Base-by-base conservation (phyloP, 306 rosid genomes). In the Erythrophleum fordii region DNA sequence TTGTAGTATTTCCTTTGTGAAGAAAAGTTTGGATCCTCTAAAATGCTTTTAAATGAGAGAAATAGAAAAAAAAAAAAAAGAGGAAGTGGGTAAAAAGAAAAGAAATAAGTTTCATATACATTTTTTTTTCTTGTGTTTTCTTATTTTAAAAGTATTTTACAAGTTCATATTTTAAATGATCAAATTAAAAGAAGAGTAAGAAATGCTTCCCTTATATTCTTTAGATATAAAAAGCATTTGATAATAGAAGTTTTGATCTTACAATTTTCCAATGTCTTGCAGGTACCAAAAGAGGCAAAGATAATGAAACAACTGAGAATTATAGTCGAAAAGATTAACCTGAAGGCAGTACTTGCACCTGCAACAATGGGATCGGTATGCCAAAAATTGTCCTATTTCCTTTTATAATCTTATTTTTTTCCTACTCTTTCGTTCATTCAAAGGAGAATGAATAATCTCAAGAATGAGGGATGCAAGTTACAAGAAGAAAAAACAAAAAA, bases 341-440 rank as follows among this genome's bases (percentile, higher is more conserved):
- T 82, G 52, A 82, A 78, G 37, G 55, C 48, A 61, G 14, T 88
- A 65, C 77, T 83, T 66, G 73, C 85, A 53, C 88, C 89, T 4
- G 4, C 88, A 20, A 78, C 85, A 0, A 60, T 53, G 34, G 85
- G 77, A 72, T 70, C 80, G 60, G 91, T 88, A 86, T 13, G 83
- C 69, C 25, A 65, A 53, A 5, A 18, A 11, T 1, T 29, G 29
- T 37, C 20, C 18, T 28, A 9, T 29, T 60, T 13, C 44, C 60
- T 18, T 18, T 49, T 20, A 20, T 37, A 42, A 22, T 67, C 44
- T 61, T 22, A 3, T 14, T 64, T 26, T 14, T 52, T 42, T 26
- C 22, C 41, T 39, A 5, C 35, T 0, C 14, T 51, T 17, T 76
- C 73, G 48, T 73, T 75, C 37, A 53, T 59, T 82, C 23, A 35